Base-by-base conservation (phyloP, 2,329 filamentous ascomycete genomes). In the Fusarium papillatum region DNA sequence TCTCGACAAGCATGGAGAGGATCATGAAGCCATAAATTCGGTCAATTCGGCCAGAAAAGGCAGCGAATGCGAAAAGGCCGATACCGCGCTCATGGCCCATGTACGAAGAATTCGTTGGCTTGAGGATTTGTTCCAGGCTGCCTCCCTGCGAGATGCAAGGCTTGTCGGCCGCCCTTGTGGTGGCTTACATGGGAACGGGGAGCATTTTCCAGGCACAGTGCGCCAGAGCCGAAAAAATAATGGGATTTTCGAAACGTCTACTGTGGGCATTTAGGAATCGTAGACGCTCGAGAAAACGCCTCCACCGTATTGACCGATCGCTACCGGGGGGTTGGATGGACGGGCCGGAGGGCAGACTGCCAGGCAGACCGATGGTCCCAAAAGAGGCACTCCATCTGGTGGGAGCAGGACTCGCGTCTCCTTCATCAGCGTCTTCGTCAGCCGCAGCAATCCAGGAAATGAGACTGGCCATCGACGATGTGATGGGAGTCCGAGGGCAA, bases 401-500 rank as follows among this genome's bases (percentile, higher is more conserved):
- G 36, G 74, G 55, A 34, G 57, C 11, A 64, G 41, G 66, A 70
- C 59, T 77, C 62, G 69, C 65, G 72, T 73, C 72, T 64, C 62
- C 31, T 71, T 65, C 75, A 76, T 75, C 74, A 77, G 38, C 38
- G 64, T 41, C 66, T 34, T 77, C 72, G 75, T 77, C 73, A 77
- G 75, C 75, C 71, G 67, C 60, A 70, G 57, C 48, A 67, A 64
- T 60, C 22, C 22, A 59, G 26, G 68, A 69, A 19, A 76, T 66
- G 36, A 69, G 70, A 76, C 74, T 77, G 77, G 77, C 53, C 71
- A 66, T 57, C 43, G 62, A 48, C 59, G 43, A 64, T 65, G 61
- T 34, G 5, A 31, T 41, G n/a, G 22, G 57, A 60, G 48, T 53
- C 48, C 62, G 26, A 60, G 65, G 71, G 59, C 71, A 71, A 69